Base-by-base conservation (phyloP, 352 stramenopile genomes). In the Globisporangium uncinulatum region DNA sequence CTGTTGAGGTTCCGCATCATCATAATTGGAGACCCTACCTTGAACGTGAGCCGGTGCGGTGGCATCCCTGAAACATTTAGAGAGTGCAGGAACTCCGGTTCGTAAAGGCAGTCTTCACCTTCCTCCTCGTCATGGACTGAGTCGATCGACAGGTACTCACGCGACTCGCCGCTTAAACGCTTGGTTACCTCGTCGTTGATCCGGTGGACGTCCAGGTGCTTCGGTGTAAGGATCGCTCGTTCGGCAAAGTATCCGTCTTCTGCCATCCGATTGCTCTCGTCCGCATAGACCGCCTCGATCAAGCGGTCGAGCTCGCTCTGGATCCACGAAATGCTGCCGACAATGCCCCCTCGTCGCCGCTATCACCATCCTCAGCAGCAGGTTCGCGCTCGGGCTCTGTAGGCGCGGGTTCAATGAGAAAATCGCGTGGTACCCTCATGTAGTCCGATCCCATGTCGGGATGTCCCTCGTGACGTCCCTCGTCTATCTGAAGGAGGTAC, bases 381-480 rank as follows among this genome's bases (percentile, higher is more conserved):
- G 34, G 34, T 13, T 39, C 34, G 74, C 98, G 97, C 80, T 99
- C 99, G 62, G 99, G 88, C 77, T 99, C 97, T 55, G 95, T 95
- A 62, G 99, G 96, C 75, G 99, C 96, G 74, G 24, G 24, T 29
- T 99, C 94, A 69, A 99, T 99, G 49, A 96, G 96, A 14, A 85
- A 96, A 73, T 99, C 97, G 70, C 99, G 96, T 37, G 97, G 20
- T 21, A 50, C 3, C 44, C 32, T 51, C 20, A 51, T 51, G 10
- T 51, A 34, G 10, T 51, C 45, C 1, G 19, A 13, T 11, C 20
- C 11, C 29, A 36, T 1, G 11, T 51, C 2, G 5, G 34, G 34
- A 6, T 3, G 3, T 8, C 10, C 8, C 24, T 81, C 84, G 4
- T 70, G 87, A 69, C 94, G 82, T 67, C 92, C 44, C 32, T 50